Conservation (phyloP, 75 land plant species). For the Picea sitchensis region DNA sequence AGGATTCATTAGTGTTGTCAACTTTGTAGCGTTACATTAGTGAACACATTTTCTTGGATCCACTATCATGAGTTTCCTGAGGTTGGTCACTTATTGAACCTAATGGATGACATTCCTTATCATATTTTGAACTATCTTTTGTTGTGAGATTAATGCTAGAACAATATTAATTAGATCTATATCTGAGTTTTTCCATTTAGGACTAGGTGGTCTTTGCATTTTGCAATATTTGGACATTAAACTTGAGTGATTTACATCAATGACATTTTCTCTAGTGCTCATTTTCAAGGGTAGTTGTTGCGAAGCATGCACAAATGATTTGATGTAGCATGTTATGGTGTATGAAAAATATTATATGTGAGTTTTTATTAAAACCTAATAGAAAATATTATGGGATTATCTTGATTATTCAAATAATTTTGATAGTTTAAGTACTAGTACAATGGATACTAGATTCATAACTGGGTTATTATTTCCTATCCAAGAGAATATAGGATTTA, state of each 20-base stretch:
- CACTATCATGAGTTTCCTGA: conserved; percentile 67
- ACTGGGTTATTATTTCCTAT: too few species aligned
- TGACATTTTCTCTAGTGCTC: neutral
- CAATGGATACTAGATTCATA: too few species aligned
- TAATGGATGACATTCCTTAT: conserved; percentile 39
- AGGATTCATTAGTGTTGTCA: conserved; percentile 61
- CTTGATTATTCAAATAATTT: too few species aligned
- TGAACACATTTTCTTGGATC: conserved; percentile 60
- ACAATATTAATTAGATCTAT: neutral
- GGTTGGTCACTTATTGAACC: conserved; percentile 52
- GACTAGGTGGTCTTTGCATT: neutral
- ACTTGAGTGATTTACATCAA: neutral
- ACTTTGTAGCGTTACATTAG: conserved; percentile 52
- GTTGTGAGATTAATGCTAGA: conserved; percentile 21
- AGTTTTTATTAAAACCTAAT: too few species aligned
- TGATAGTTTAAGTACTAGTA: too few species aligned
- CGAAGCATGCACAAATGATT: neutral
- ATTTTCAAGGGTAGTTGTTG: neutral
- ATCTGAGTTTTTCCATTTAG: neutral
- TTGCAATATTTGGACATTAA: neutral
- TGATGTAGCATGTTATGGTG: neutral
- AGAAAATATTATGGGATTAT: too few species aligned
- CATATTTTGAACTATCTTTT: conserved; percentile 41
- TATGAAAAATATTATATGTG: too few species aligned
- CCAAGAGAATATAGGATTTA: neutral